Base-by-base conservation (phyloP, 1,284 basidiomycete species). In the Cryptococcus jaspeensis region DNA sequence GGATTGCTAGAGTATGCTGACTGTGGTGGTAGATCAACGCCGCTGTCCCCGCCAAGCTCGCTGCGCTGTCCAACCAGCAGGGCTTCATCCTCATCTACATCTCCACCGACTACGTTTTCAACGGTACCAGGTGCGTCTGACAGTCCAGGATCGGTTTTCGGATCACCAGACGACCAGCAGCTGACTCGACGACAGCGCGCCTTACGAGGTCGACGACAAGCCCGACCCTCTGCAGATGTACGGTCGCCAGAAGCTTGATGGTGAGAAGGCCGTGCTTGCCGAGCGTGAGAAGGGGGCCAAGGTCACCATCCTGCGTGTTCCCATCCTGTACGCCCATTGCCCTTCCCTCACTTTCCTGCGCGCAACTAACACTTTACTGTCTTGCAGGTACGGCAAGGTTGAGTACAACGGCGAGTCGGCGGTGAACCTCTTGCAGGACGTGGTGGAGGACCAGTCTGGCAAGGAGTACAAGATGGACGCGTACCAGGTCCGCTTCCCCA, bases 161-260 rank as follows among this genome's bases (percentile, higher is more conserved):
- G n/a, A n/a, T n/a, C n/a, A n/a, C n/a, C n/a, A n/a, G n/a, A n/a
- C n/a, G n/a, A n/a, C n/a, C n/a, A n/a, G n/a, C n/a, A n/a, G 32
- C 18, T 3, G 20, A 50, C n/a, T 45, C 20, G 13, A 23, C 18
- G n/a, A 2, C 54, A 77, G 75, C 22, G 79, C 81, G 8, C 81
- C 81, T 0, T 82, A 81, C 69, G 68, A 73, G 42, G 76, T 78
- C 22, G 64, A 75, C 28, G 75, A 72, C 44, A 55, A 60, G 37
- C 77, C 80, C 1, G 74, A 80, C 54, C 80, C 81, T 8, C 74
- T 81, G 25, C 79, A 81, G 58, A 73, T 77, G 56, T 82, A 82
- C 51, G 80, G 80, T 40, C 64, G 67, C 11, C 74, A 75, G 60
- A 76, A 77, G 60, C 67, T 73, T 3, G 68, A 71, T 25, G 67